A percentile compares a stretch with the other conserved stretches of the same genome.
Evolutionary conservation across 2,329 filamentous ascomycete genomes (phyloP).

Genomic region (Didymella keratinophila): DNA sequence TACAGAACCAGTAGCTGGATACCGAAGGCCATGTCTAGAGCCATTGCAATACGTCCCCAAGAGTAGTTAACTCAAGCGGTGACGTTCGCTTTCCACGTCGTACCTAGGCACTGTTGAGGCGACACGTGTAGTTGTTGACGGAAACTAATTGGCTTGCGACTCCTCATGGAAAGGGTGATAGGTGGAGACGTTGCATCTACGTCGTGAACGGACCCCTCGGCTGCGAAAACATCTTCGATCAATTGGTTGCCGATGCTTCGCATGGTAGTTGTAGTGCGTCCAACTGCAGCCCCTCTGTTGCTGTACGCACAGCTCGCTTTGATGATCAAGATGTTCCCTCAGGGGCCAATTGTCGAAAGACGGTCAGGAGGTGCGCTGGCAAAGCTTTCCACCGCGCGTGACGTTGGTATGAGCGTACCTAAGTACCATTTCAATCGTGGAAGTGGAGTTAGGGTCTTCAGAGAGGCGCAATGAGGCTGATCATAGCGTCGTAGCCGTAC

Average conservation of each 20-base stretch:
- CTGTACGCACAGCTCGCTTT: not conserved
- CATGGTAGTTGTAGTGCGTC: not conserved
- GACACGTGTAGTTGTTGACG: not conserved
- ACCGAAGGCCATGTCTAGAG: not conserved
- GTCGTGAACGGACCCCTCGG: not conserved
- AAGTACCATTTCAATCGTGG: not conserved
- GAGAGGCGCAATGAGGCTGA: slow-evolving; percentile 4
- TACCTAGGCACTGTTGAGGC: not conserved
- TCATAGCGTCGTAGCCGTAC: slow-evolving; percentile 7
- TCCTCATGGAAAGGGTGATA: not conserved
- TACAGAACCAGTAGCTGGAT: not conserved
- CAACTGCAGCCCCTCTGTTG: not conserved
- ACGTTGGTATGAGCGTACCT: slow-evolving; percentile 11
- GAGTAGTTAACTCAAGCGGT: not conserved
- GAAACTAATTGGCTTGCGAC: not conserved
- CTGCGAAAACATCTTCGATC: not conserved
- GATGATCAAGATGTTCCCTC: not conserved
- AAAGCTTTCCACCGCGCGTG: slow-evolving; percentile 7
- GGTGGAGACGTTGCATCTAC: not conserved
- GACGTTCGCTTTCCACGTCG: not conserved
- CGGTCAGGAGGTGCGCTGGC: not conserved
- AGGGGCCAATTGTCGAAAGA: not conserved
- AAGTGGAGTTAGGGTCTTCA: slow-evolving; percentile 6
- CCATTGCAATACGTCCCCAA: not conserved
- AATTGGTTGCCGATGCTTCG: not conserved